A percentile compares a stretch with the other conserved stretches of the same genome.
These are phyloP conservation scores for Hypoxylon fuscum DNA, from an alignment of 495 filamentous ascomycete genomes.

Conservation along the genomic window DNA sequence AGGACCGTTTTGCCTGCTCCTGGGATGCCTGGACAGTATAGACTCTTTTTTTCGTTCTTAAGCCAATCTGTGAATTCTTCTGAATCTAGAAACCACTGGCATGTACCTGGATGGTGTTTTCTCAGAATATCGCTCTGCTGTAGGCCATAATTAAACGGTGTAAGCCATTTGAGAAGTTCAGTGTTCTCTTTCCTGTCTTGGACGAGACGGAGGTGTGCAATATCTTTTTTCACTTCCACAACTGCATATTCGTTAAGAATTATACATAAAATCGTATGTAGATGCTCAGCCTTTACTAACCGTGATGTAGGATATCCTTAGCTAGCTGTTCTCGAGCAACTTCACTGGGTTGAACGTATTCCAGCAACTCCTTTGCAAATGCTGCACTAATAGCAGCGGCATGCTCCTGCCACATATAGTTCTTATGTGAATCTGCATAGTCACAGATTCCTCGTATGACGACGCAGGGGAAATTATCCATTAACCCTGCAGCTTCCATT, in stretches of 20 bases:
- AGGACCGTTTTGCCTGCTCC: background rate
- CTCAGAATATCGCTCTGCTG: background rate
- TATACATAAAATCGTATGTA: background rate
- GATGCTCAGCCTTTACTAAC: background rate
- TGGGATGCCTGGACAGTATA: background rate
- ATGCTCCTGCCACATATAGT: background rate
- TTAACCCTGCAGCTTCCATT: constrained; percentile 42
- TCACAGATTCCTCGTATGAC: constrained; percentile 56
- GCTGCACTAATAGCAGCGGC: background rate
- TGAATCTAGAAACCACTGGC: background rate
- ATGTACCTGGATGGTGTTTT: background rate
- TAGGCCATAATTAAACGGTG: background rate
- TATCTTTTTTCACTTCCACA: background rate
- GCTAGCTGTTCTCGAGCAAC: background rate
- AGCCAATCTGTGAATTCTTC: background rate
- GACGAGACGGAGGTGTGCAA: background rate
- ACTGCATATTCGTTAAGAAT: background rate
- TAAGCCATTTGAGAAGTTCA: background rate
- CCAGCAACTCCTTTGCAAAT: background rate
- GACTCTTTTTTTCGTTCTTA: background rate
- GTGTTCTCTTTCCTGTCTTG: background rate
- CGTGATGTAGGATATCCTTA: background rate
- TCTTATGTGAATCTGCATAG: constrained; percentile 46
- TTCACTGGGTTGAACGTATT: background rate
- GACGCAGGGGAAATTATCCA: constrained; percentile 39